Base-by-base conservation (phyloP, 129 eudicot species). In the Centrapalus pauciflorus region DNA sequence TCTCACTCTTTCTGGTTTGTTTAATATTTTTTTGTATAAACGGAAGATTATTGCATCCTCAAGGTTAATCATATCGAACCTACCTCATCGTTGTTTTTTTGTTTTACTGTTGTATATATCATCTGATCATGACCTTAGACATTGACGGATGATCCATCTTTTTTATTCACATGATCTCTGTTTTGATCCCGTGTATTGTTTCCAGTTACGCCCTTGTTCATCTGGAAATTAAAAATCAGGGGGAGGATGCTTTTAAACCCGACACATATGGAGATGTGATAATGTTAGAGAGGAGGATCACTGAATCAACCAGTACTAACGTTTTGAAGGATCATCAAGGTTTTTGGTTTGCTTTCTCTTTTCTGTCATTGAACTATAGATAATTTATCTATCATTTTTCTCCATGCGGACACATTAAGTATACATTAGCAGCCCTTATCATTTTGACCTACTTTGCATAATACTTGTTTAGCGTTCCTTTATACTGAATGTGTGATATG, bases 231-330 rank as follows among this genome's bases (percentile, higher is more conserved):
- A 89, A 75, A 72, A 94, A 94, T 76, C 76, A 77, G 61, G 99
- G 99, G 52, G 90, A 80, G 48, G 99, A 94, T 80, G 92, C 99
- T 58, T 94, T 83, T 64, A 89, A 89, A 76, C 90, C 75, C 24
- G 93, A 81, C 11, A 27, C 73, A 19, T 94, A 82, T 64, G 99
- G 99, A 43, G 84, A 89, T 71, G 34, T 58, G 48, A 89, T 94
- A 48, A 82, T 82, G 2, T 66, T 94, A 46, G 97, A 94, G 61
- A 85, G 99, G 14, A 76, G 88, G 75, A 86, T 94, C 61, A 40
- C 97, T 0, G 93, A 94, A 63, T 76, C 99, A 9, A 16, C 86
- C 21, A 80, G 84, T 67, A 69, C 95, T 41, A 80, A 76, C 45
- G 71, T 82, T 50, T 56, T 94, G 17, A 94, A 82, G 74, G 92